A percentile compares a stretch with the other conserved stretches of the same genome.
Conservation (phyloP, 345 rosid genomes). For the Pugionium dolabratum region DNA sequence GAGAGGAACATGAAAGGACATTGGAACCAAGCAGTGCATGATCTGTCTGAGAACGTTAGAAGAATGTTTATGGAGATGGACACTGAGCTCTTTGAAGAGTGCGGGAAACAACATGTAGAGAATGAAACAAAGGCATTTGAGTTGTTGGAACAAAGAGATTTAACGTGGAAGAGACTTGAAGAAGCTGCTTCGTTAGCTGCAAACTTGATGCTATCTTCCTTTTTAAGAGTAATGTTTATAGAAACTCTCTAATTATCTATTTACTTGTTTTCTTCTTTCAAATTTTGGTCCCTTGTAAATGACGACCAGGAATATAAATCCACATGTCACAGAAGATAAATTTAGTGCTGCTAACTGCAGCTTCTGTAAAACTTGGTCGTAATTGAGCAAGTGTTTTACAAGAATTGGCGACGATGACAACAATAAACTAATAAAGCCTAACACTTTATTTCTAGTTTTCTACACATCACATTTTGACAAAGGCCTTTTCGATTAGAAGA, state of each 20-base stretch:
- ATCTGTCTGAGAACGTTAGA: slow-evolving; percentile 55
- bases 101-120: slow-evolving; percentile 39
- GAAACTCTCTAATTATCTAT: slow-evolving; percentile 32
- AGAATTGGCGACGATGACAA: not conserved
- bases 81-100: slow-evolving; percentile 44
- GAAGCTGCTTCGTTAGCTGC: slow-evolving; percentile 45
- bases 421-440: not conserved
- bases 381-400: not conserved
- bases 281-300: slow-evolving; percentile 28
- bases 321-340: slow-evolving; percentile 28
- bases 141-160: slow-evolving; percentile 45
- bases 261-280: slow-evolving; percentile 23
- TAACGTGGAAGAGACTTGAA: slow-evolving; percentile 51
- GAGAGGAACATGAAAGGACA: slow-evolving; percentile 60
- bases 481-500: slow-evolving; percentile 77
- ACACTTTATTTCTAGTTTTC: not conserved
- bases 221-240: slow-evolving; percentile 26
- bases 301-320: slow-evolving; percentile 39
- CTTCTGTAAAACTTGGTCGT: slow-evolving; percentile 16
- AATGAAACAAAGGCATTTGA: slow-evolving; percentile 45
- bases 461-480: slow-evolving; percentile 38
- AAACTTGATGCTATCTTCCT: slow-evolving; percentile 26
- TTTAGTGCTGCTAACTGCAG: slow-evolving; percentile 20
- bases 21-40: slow-evolving; percentile 63
- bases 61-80: slow-evolving; percentile 54